Evolutionary conservation across 331 rosid species (phyloP), one percentile per base, ranked within the genome.

Genomic region (Acacia pycnantha): DNA sequence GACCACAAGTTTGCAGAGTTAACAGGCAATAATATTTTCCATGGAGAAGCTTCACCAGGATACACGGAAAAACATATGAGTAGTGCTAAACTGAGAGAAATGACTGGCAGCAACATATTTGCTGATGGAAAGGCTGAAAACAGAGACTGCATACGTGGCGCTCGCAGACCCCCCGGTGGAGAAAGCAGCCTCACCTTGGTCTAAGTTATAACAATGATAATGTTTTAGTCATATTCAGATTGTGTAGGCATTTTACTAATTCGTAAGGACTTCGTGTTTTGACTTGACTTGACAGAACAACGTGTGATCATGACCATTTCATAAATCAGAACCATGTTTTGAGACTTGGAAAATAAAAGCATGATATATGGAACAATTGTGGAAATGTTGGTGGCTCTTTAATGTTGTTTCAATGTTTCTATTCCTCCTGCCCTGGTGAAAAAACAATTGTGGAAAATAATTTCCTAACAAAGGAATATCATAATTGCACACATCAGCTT

Each of bases 81-180:
- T 89, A 83, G 84, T 2, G 97, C 98, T 74, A 95, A 88, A 87
- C 88, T 89, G 69, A 89, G 91, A 87, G 99, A 95, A 83, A 93
- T 95, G 91, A 91, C 88, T 13, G 99, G 99, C 21, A 95, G 85
- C 85, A 69, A 93, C 90, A 95, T 95, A 70, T 95, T 95, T 70
- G 89, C 90, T 16, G 98, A 93, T 75, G 98, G 96, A 69, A 90
- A 88, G 86, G 88, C 92, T 13, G 85, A 87, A 89, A 85, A 81
- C 46, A 90, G 93, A 79, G 94, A 90, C 86, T 64, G 84, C 44
- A 77, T 86, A 13, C 93, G 89, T 9, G 97, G 98, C 44, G 90
- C 87, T 26, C 96, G 98, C 79, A 81, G 81, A 87, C 92, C 97
- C 48, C 98, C 98, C 0, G 97, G 98, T 50, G 97, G 98, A 31